Evolutionary conservation across 345 rosid genomes (phyloP), one percentile per base, ranked within the genome.

Genomic region (Streptanthus diversifolius): DNA sequence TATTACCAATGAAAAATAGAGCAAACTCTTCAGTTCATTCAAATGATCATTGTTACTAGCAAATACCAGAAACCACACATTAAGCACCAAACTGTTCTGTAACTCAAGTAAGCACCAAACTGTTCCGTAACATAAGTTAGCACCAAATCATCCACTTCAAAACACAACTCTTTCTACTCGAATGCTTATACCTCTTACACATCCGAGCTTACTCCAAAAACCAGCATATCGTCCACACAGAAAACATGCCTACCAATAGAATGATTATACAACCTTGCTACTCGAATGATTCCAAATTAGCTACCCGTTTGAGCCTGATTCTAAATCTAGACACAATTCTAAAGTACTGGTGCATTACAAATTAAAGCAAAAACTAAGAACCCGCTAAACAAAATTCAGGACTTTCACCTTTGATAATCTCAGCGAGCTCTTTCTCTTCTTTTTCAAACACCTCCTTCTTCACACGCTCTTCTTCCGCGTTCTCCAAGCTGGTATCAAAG

Each of bases 351-450:
- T 35, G 2, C 64, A 64, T 21, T 40, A 36, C 63, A 48, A 22
- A 22, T 15, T 1, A 49, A 39, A 15, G 18, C 21, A 9, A 40
- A 53, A 41, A 62, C 58, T 1, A 18, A 30, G 27, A 64, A 33
- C 0, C 41, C 58, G 63, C 48, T 30, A 22, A 22, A 29, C 9
- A 29, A 55, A 12, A 9, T 27, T 18, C 0, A 54, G 14, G 36
- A 32, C 17, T 15, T 63, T 80, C 53, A 72, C 97, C 97, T 81
- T 93, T 76, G 63, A 93, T 74, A 18, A 85, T 40, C 47, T 84
- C 76, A 74, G 74, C 54, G 51, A 91, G 92, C 57, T 83, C 80
- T 35, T 87, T 80, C 85, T 89, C 91, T 71, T 87, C 96, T 33
- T 47, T 71, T 73, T 83, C 74, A 17, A 93, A 85, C 61, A 17